These are phyloP conservation scores for Hermanozyma aechmeae DNA, from an alignment of 805 yeast species.

Conservation along the genomic window DNA sequence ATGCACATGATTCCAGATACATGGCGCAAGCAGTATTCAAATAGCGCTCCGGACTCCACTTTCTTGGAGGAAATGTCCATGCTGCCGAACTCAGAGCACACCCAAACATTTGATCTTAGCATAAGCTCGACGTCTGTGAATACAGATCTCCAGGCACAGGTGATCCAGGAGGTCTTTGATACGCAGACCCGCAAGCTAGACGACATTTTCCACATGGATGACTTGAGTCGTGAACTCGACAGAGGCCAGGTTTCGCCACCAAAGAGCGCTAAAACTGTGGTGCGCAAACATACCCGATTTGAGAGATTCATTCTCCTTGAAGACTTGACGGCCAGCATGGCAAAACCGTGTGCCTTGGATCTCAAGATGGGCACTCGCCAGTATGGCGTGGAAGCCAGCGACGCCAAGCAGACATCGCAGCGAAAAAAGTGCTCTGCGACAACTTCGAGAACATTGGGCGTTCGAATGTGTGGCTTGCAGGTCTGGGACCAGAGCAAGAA, in stretches of 20 bases:
- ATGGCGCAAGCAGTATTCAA: constrained; percentile 54
- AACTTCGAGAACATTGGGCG: constrained; percentile 77
- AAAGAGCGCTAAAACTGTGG: too few species aligned
- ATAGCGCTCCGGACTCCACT: constrained; percentile 12
- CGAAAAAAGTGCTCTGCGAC: constrained; percentile 71
- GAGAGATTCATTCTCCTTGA: constrained; percentile 83
- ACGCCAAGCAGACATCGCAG: constrained; percentile 69
- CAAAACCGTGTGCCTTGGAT: constrained; percentile 84
- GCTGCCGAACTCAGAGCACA: constrained; percentile 5
- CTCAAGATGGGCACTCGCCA: constrained; percentile 98
- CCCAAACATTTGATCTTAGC: constrained; percentile 9
- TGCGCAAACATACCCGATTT: constrained; percentile 42
- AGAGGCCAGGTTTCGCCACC: constrained; percentile 12
- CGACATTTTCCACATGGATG: constrained; percentile 38
- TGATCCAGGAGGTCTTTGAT: constrained; percentile 28
- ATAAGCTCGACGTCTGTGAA: constrained; percentile 27
- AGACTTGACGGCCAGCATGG: constrained; percentile 79
- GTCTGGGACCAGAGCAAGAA: constrained; percentile 8
- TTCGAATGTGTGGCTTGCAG: constrained; percentile 92
- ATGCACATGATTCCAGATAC: constrained; percentile 85
- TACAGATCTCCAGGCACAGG: constrained; percentile 29
- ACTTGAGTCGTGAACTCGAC: too few species aligned
- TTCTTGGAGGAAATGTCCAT: constrained; percentile 2
- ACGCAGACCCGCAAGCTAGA: constrained; percentile 30
- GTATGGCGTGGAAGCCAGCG: constrained; percentile 87